Evolutionary conservation across 176 grass and related monocot genomes (phyloP), one percentile per base, ranked within the genome.

Genomic region (Saccharum spontaneum): DNA sequence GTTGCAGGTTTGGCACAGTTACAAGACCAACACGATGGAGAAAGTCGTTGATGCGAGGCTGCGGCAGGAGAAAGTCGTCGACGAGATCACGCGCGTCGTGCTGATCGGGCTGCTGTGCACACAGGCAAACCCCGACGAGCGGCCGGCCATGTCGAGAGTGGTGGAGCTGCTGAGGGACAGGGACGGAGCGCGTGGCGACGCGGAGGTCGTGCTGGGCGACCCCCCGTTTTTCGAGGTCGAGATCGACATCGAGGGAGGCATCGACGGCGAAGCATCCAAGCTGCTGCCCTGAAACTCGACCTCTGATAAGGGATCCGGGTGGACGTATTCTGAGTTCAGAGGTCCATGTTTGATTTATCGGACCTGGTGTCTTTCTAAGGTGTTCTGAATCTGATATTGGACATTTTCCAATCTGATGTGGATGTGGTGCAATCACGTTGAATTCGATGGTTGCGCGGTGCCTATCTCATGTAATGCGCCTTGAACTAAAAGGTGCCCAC

Each of bases 71-170:
- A 36, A 0, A 36, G 17, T 40, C 57, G 11, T 61, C 0, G 57
- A 86, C 12, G 85, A 86, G 20, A 79, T 50, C 17, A 65, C 17
- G 68, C 57, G 34, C 54, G n/a, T 86, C 26, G 68, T 86, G 68
- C 39, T 40, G 59, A 12, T 86, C 24, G 85, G 67, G 41, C 59
- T 86, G 77, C 43, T 70, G 77, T 86, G 85, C 77, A 28, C 77
- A 6, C 85, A 86, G 34, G 77, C 77, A 8, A 74, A 80, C 15
- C 85, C 85, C 18, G 68, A 44, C 16, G 85, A 86, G 24, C 69
- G 85, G 57, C 85, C 85, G 43, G 40, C 78, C 69, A 87, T 87
- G 85, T 80, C 77, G 17, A 67, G 52, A 52, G 77, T 75, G 22
- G 76, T 87, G 77, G 77, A 81, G 78, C 60, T 84, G 41, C 71